Evolutionary conservation across 225 moss, liverwort and hornwort species (phyloP), one percentile per base, ranked within the genome.

Genomic region (Anthoceros angustus): DNA sequence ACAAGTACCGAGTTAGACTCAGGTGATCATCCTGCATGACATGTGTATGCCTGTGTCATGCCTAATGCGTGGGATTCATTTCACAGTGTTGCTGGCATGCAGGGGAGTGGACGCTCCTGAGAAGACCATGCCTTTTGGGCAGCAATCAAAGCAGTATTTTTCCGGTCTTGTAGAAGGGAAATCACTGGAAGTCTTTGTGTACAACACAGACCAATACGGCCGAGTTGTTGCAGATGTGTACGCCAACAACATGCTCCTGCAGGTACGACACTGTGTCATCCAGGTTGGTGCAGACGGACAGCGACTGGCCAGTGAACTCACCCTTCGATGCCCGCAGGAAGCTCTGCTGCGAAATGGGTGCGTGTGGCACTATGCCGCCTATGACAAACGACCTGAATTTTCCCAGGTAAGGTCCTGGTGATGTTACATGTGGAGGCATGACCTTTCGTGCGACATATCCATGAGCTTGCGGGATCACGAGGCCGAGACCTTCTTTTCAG

Each of bases 91-190:
- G 18, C 23, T 63, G 63, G 9, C 41, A 0, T 50, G n/a, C 43
- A 85, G 85, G 67, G 85, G 85, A 12, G 80, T 82, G 62, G 85
- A 85, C 43, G 82, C 85, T 42, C 85, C 85, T 0, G 85, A 85
- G 69, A 74, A 60, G 32, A 72, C 16, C 0, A 82, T 82, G 74
- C 77, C 74, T 8, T 67, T 64, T 10, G 85, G 85, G 10, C 73
- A 61, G 12, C 75, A 82, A 72, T 75, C 85, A 7, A 85, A 74
- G 72, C 72, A 72, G 0, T 67, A 65, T 42, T 63, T 85, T 0
- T 71, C 42, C 42, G 71, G 72, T 41, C 70, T 85, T 41, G 76
- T 85, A 46, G 70, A 71, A 0, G 78, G 82, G 63, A 76, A 64
- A 26, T 62, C 82, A 0, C 82, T 85, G 68, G 45, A 77, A 16